Evolutionary conservation across 345 rosid genomes (phyloP).

Genomic region (Ceriops zippeliana): DNA sequence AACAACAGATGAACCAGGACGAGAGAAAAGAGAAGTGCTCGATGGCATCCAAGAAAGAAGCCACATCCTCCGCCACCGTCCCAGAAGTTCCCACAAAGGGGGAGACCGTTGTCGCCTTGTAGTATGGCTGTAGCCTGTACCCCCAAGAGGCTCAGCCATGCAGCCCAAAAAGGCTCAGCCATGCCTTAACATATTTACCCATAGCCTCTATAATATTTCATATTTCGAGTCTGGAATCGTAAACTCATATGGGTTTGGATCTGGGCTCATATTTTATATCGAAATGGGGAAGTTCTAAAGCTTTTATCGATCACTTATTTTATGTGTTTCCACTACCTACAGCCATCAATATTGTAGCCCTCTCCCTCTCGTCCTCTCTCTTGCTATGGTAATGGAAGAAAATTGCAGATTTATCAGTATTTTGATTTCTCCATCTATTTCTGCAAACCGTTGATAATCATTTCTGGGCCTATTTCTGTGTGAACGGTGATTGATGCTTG

Average conservation of each 20-base stretch:
- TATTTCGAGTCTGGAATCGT: not conserved
- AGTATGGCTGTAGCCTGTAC: not conserved
- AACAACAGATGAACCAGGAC: constrained; percentile 76
- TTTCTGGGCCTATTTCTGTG: too few species aligned
- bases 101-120: constrained; percentile 48
- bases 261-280: not conserved
- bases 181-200: not conserved
- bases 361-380: too few species aligned
- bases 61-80: constrained; percentile 21
- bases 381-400: too few species aligned
- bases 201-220: not conserved
- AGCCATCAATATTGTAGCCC: too few species aligned
- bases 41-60: constrained; percentile 40
- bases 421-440: too few species aligned
- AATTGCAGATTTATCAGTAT: too few species aligned
- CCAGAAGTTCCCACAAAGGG: constrained; percentile 36
- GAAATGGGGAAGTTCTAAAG: constrained; percentile 26
- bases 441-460: too few species aligned
- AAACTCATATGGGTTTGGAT: not conserved
- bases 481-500: too few species aligned
- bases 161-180: not conserved
- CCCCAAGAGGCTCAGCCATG: not conserved
- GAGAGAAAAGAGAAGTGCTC: constrained; percentile 68
- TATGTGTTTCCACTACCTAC: constrained; percentile 13
- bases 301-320: constrained; percentile 8